A percentile compares a stretch with the other conserved stretches of the same genome.
Conservation (phyloP, 768 basidiomycete species). For the Candolleomyces eurysporus region DNA sequence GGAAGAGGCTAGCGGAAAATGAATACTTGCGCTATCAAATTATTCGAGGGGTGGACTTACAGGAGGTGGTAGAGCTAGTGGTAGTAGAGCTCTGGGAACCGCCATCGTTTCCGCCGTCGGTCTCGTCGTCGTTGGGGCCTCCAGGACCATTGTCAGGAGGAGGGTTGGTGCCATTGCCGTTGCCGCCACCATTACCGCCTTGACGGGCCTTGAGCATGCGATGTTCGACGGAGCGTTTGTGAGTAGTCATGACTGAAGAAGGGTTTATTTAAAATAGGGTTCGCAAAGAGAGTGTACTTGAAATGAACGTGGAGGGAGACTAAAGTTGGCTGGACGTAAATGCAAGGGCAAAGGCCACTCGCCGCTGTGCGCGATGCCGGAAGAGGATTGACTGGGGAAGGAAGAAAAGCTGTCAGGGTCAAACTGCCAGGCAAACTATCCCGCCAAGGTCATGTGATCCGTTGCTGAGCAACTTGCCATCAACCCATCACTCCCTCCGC, state of each 20-base stretch:
- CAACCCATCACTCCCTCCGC: not conserved
- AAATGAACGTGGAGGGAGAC: constrained; percentile 21
- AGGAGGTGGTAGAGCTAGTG: not conserved
- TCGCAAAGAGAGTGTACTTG: constrained; percentile 18
- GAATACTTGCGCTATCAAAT: too few relatives aligned
- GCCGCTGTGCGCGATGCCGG: not conserved
- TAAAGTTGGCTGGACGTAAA: constrained; percentile 5
- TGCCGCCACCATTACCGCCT: not conserved
- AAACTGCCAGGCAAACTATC: not conserved
- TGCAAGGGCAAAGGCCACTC: not conserved
- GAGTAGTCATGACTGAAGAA: constrained; percentile 23
- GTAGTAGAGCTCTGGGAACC: not conserved
- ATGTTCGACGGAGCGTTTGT: constrained; percentile 26
- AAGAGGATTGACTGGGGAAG: not conserved
- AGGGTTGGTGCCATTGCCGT: not conserved
- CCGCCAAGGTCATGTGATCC: not conserved
- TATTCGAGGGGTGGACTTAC: not conserved
- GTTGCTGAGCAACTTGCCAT: not conserved
- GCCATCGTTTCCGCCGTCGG: too few relatives aligned
- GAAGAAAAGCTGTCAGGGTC: not conserved
- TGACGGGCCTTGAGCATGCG: constrained; percentile 22
- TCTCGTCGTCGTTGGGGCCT: too few relatives aligned
- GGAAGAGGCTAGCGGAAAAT: not conserved
- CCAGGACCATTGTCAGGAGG: too few relatives aligned
- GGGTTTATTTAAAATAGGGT: too few relatives aligned